phyloP scores from a whole-genome alignment of 129 eudicot species.

The Arctium minus region DNA sequence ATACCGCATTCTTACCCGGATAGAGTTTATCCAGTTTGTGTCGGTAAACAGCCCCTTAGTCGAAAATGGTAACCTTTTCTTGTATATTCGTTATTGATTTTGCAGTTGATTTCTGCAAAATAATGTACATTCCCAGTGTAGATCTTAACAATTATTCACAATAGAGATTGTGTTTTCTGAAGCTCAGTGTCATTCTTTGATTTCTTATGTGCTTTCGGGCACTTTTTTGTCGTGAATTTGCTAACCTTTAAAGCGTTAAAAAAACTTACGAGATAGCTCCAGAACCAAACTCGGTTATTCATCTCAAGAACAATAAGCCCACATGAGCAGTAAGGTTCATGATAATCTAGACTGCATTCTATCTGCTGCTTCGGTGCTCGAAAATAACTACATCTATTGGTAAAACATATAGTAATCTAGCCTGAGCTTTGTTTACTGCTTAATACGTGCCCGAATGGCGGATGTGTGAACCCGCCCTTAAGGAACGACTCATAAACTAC shows the following conservation, averaged over 20 bases:
- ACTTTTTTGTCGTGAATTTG: background rate
- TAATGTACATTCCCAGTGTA: conserved; percentile 18
- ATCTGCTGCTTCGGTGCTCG: conserved; percentile 22
- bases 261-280: background rate
- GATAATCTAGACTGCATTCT: conserved; percentile 19
- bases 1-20: background rate
- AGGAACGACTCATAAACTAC: conserved; percentile 47
- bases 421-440: conserved; percentile 30
- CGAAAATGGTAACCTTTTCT: conserved; percentile 11
- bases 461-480: conserved; percentile 42
- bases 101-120: conserved; percentile 26
- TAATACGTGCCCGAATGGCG: conserved; percentile 48
- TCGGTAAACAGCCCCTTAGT: background rate
- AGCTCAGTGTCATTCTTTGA: background rate
- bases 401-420: conserved; percentile 16
- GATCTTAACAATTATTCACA: conserved; percentile 2
- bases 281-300: background rate
- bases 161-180: conserved; percentile 10
- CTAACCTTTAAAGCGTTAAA: background rate
- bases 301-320: background rate
- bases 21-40: background rate
- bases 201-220: background rate
- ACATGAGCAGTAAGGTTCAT: conserved; percentile 2
- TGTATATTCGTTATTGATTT: conserved; percentile 22
- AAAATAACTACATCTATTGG: background rate